Evolutionary conservation across 306 rosid species (phyloP).

Genomic region (Senna tora): DNA sequence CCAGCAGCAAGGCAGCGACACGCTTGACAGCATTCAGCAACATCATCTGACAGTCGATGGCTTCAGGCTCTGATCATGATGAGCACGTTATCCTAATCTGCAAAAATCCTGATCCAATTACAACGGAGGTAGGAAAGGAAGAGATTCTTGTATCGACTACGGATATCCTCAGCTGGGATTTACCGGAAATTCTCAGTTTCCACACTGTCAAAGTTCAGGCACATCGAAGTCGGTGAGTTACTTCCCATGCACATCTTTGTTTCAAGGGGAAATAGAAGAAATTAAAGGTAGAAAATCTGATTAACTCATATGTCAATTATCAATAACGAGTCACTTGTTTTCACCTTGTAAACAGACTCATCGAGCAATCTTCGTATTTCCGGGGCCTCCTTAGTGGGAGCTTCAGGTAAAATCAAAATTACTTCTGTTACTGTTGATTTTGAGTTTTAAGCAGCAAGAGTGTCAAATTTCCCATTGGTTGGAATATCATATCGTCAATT

Average conservation of each 20-base stretch:
- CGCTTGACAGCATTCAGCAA: no score
- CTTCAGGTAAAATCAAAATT: constrained; percentile 56
- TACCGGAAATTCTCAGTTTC: constrained; percentile 43
- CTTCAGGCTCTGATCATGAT: constrained; percentile 44
- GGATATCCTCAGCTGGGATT: constrained; percentile 57
- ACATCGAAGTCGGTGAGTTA: constrained; percentile 49
- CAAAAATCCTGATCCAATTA: constrained; percentile 40
- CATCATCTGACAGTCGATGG: constrained; percentile 39
- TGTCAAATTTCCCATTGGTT: not conserved
- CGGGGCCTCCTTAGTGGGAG: constrained; percentile 67
- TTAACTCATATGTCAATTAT: constrained; percentile 1
- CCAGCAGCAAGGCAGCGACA: no score
- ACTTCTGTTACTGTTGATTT: not conserved
- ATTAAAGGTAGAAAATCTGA: not conserved
- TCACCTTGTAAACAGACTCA: constrained; percentile 49
- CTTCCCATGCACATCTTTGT: not conserved
- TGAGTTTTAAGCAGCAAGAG: not conserved
- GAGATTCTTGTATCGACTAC: constrained; percentile 44
- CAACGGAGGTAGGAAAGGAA: constrained; percentile 16
- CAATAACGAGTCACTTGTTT: constrained; percentile 21
- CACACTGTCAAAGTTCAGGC: constrained; percentile 55
- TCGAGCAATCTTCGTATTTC: constrained; percentile 65
- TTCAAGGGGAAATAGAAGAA: constrained; percentile 25
- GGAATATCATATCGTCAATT: not conserved
- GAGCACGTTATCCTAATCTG: constrained; percentile 51